These are phyloP conservation scores for Erucastrum elatum DNA, from an alignment of 345 rosid species.

Conservation along the genomic window DNA sequence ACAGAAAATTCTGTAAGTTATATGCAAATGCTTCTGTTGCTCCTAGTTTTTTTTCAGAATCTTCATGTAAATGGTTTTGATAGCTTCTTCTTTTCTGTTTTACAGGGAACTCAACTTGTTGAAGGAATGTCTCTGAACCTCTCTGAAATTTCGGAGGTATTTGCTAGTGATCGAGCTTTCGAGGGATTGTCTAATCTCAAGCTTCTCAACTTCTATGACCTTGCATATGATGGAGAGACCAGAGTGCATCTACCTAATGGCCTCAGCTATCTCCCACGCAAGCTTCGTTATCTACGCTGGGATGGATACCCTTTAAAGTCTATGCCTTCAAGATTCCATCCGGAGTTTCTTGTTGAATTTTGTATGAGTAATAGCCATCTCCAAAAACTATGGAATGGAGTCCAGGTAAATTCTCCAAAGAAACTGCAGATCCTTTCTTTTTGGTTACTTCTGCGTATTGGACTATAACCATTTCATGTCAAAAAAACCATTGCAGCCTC, in stretches of 20 bases:
- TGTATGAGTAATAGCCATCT: constrained; percentile 30
- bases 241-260: constrained; percentile 24
- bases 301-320: constrained; percentile 34
- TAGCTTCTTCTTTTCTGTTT: not conserved
- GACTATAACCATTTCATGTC: not conserved
- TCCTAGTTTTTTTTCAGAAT: not conserved
- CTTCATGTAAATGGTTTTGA: constrained; percentile 11
- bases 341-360: constrained; percentile 36
- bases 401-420: constrained; percentile 18
- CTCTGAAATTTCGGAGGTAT: constrained; percentile 7
- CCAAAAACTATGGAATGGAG: constrained; percentile 37
- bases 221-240: constrained; percentile 35
- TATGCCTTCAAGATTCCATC: constrained; percentile 38
- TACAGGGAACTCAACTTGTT: constrained; percentile 37
- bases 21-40: not conserved
- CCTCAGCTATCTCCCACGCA: constrained; percentile 27
- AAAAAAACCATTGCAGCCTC: constrained; percentile 21
- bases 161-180: constrained; percentile 23
- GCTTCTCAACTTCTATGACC: constrained; percentile 31
- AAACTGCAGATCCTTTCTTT: not conserved
- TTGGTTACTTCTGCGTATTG: not conserved
- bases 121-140: constrained; percentile 32
- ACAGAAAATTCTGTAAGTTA: constrained; percentile 1
- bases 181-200: constrained; percentile 32
- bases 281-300: constrained; percentile 41